Evolutionary conservation across 129 eudicot species (phyloP).

Genomic region (Flaveria bidentis): DNA sequence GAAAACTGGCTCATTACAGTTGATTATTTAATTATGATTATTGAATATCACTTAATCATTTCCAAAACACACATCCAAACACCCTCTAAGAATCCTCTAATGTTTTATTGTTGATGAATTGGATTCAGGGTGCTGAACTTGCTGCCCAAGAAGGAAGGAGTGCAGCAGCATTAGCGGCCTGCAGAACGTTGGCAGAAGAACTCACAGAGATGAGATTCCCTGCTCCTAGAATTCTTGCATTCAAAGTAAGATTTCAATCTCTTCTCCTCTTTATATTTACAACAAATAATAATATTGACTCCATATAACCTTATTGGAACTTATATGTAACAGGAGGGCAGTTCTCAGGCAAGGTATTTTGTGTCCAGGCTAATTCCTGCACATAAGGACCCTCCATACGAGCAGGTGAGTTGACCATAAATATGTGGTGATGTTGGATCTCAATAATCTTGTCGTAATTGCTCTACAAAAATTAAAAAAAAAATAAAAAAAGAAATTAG

Average conservation of each 20-base stretch:
- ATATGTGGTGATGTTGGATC: neutral
- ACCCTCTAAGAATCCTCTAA: neutral
- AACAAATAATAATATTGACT: neutral
- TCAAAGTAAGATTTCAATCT: constrained; percentile 49
- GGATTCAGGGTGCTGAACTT: constrained; percentile 85
- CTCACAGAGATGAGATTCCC: constrained; percentile 89
- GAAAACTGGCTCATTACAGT: neutral
- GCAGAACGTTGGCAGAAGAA: constrained; percentile 97
- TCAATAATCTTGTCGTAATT: neutral
- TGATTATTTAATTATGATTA: neutral
- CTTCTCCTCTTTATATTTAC: neutral
- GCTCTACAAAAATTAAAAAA: neutral
- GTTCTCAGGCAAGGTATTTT: constrained; percentile 97
- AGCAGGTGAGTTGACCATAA: constrained; percentile 56
- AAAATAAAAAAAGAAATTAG: too few relatives aligned
- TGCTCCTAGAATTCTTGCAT: constrained; percentile 96
- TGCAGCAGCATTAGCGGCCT: constrained; percentile 98
- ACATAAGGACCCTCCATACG: constrained; percentile 96
- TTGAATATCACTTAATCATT: neutral
- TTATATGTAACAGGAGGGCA: constrained; percentile 75
- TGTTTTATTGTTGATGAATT: constrained; percentile 18
- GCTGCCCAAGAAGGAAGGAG: constrained; percentile 86
- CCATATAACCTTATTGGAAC: neutral
- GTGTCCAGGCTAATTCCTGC: constrained; percentile 94
- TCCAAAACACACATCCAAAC: too few relatives aligned